These are phyloP conservation scores for Acrodontium crateriforme DNA, from an alignment of 2,329 filamentous ascomycete genomes.

Conservation along the genomic window DNA sequence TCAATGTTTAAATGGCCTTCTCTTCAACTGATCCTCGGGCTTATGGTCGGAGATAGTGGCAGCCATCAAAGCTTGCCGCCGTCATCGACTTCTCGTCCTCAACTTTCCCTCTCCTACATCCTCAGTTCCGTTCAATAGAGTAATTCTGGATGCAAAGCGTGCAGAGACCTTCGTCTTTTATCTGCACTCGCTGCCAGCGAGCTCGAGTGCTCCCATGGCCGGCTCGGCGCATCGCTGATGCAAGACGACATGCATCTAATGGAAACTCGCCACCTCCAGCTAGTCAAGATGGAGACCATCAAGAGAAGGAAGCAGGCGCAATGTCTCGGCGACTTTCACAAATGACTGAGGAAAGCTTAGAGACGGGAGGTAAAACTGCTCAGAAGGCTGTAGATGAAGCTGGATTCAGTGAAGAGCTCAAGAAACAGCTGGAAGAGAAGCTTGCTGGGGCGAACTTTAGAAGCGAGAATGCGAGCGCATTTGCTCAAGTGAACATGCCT, in stretches of 20 bases:
- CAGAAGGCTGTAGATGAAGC: constrained; percentile 45
- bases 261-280: constrained; percentile 8
- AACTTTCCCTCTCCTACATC: no score
- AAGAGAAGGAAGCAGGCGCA: constrained; percentile 34
- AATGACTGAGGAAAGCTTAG: constrained; percentile 46
- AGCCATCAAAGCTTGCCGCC: no score
- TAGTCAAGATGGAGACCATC: constrained; percentile 11
- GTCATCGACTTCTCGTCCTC: no score
- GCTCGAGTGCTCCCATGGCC: constrained; percentile 9
- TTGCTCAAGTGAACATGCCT: constrained; percentile 41
- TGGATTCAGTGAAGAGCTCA: constrained; percentile 49
- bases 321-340: constrained; percentile 44
- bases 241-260: constrained; percentile 9
- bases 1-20: no score
- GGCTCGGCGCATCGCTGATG: not conserved
- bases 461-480: constrained; percentile 38
- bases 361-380: constrained; percentile 40
- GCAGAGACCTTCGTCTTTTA: constrained; percentile 9
- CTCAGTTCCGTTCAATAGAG: no score
- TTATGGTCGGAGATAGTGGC: no score
- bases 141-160: constrained; percentile 8
- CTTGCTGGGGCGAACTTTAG: constrained; percentile 43
- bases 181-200: constrained; percentile 29
- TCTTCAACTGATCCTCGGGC: no score
- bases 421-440: constrained; percentile 43